Percentiles rank a stretch among this genome's conserved stretches.
Evolutionary conservation across 1,284 basidiomycete genomes (phyloP).

Genomic region (Singerocomus inundabilis): DNA sequence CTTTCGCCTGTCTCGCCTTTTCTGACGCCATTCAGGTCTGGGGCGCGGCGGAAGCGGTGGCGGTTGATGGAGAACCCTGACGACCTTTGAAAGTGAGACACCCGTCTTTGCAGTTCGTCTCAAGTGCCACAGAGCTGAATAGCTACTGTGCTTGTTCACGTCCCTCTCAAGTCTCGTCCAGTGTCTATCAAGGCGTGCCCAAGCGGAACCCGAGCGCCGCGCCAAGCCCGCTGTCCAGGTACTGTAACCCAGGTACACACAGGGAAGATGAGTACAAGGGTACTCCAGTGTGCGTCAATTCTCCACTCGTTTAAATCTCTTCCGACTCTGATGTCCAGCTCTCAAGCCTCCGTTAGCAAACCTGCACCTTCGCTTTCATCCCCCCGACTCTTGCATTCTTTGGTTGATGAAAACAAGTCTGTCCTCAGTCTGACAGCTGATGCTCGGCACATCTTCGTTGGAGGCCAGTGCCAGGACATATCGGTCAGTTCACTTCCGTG

Average conservation of each 20-base stretch:
- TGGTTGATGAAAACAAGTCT: constrained; percentile 67
- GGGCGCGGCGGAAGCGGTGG: constrained; percentile 7
- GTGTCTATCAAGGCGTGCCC: not conserved
- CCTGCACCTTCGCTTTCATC: constrained; percentile 40
- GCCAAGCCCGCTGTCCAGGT: constrained; percentile 1
- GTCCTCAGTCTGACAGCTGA: constrained; percentile 78
- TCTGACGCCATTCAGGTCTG: constrained; percentile 32
- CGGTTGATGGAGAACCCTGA: not conserved
- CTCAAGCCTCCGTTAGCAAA: constrained; percentile 58
- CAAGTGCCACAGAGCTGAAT: not conserved
- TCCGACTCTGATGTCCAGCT: constrained; percentile 11
- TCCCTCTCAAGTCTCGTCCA: not conserved
- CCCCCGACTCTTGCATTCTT: constrained; percentile 61
- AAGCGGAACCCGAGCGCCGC: constrained; percentile 1
- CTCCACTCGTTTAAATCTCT: not conserved
- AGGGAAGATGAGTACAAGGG: constrained; percentile 11
- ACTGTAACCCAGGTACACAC: no score
- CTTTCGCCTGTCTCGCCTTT: constrained; percentile 34
- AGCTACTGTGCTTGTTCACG: not conserved
- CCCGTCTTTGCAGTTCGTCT: not conserved
- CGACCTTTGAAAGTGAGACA: not conserved
- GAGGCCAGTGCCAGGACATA: constrained; percentile 78
- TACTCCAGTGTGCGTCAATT: constrained; percentile 28
- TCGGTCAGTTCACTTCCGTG: constrained; percentile 16
- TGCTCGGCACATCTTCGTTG: constrained; percentile 75